Base-by-base conservation (phyloP, 768 basidiomycete species). In the Russula compacta region DNA sequence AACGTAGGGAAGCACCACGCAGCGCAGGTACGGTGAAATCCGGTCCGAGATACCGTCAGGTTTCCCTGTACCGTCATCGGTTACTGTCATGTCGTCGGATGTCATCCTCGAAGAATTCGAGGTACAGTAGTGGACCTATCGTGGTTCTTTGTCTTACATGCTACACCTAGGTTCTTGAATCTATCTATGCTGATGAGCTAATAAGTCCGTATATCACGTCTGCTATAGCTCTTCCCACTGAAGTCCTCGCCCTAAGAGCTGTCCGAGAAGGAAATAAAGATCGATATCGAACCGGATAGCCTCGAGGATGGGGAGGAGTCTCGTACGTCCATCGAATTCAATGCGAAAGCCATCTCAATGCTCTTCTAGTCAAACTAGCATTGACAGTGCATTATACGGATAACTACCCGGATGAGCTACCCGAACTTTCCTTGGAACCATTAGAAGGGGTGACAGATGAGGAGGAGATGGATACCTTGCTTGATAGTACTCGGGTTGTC, bases 101-200 rank as follows among this genome's bases (percentile, higher is more conserved):
- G 77, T 83, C 40, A 77, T 97, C 56, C 77, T 83, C 58, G 94
- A 98, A 75, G 94, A 98, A 73, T 84, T 94, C 64, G 93, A 98
- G 84, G 93, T 95, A 54, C 32, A 53, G 52, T 49, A 68, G 36
- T 66, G 62, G 8, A 44, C 32, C 38, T 50, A 43, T 65, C 63
- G 44, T 32, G 42, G 17, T 57, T 65, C 47, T 46, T 59, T 60
- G 10, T 35, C 40, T 58, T 43, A 43, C 42, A 47, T 21, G 19
- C 58, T 38, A 53, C 38, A 32, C 36, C 7, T 68, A 95, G 89
- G 93, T 97, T 32, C 81, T 98, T 67, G 93, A 95, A 75, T 87
- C 92, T 3, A 98, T 98, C 72, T 98, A 95, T 73, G 92, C 95
- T 5, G 87, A 91, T 66, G 95, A 98, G 73, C 77, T 97, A 60